Conservation (phyloP, 441 rosid species). For the Corymbia citriodora region DNA sequence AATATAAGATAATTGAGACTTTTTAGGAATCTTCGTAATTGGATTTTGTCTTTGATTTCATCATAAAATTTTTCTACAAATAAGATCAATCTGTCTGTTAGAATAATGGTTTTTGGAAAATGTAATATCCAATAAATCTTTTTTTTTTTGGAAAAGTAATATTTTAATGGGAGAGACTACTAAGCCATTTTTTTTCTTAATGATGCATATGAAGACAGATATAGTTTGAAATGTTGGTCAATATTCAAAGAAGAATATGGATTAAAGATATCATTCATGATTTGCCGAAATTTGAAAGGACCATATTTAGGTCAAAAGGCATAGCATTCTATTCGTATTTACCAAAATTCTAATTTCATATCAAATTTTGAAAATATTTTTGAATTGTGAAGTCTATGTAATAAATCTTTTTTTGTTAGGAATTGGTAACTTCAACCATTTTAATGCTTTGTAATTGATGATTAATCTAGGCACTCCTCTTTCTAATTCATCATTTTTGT, state of each 20-base stretch:
- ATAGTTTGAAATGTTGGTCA: not conserved
- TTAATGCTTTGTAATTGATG: too few species aligned
- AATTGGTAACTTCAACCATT: not conserved
- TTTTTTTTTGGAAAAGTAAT: not conserved
- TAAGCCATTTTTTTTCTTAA: not conserved
- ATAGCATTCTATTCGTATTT: not conserved
- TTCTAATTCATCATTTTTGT: not conserved
- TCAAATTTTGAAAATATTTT: too few species aligned
- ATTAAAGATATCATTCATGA: not conserved
- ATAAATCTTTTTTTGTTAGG: too few species aligned
- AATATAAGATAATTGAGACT: not conserved
- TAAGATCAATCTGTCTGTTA: not conserved
- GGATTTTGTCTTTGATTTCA: not conserved
- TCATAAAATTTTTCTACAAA: not conserved
- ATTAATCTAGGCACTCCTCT: not conserved
- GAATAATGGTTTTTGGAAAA: not conserved
- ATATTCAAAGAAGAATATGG: not conserved
- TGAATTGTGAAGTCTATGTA: too few species aligned
- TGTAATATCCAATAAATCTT: not conserved
- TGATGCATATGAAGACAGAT: too few species aligned
- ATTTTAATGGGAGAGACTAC: not conserved
- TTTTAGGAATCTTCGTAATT: not conserved
- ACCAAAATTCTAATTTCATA: not conserved
- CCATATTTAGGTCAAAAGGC: not conserved
- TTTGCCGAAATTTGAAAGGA: not conserved